Percentiles rank a stretch among this genome's conserved stretches.
Evolutionary conservation across 2,329 filamentous ascomycete genomes (phyloP).

Genomic region (Triangularia setosa): DNA sequence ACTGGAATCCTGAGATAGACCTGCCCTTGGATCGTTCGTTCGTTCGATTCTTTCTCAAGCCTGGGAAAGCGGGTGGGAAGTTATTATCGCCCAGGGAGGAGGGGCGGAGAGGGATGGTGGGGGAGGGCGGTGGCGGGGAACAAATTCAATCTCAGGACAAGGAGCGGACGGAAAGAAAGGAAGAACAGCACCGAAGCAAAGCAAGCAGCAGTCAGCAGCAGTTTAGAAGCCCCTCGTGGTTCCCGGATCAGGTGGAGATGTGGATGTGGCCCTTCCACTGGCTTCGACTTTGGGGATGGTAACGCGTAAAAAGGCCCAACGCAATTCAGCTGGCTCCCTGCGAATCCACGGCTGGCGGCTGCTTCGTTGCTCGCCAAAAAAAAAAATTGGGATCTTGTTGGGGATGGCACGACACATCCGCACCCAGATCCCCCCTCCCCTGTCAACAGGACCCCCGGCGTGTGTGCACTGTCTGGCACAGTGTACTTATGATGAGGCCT

Average conservation of each 20-base stretch:
- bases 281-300: constrained; percentile 1
- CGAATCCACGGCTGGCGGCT: constrained; percentile 13
- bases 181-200: not conserved
- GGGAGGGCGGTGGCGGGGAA: not conserved
- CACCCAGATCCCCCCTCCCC: not conserved
- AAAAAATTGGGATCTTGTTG: constrained; percentile 31
- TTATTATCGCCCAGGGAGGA: not conserved
- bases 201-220: constrained; percentile 1
- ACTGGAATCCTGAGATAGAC: not conserved
- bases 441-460: constrained; percentile 9
- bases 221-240: not conserved
- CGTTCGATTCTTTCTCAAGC: not conserved
- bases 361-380: constrained; percentile 29
- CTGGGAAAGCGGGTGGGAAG: not conserved
- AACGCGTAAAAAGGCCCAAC: constrained; percentile 19
- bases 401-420: constrained; percentile 25
- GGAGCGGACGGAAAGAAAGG: constrained; percentile 6
- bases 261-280: not conserved
- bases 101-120: constrained; percentile 3
- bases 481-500: constrained; percentile 15
- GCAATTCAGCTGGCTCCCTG: constrained; percentile 18
- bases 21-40: not conserved
- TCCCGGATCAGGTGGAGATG: not conserved
- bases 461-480: constrained; percentile 12
- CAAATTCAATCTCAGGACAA: constrained; percentile 1